Evolutionary conservation across 2,329 filamentous ascomycete genomes (phyloP).

Genomic region (Bipolaris bicolor): DNA sequence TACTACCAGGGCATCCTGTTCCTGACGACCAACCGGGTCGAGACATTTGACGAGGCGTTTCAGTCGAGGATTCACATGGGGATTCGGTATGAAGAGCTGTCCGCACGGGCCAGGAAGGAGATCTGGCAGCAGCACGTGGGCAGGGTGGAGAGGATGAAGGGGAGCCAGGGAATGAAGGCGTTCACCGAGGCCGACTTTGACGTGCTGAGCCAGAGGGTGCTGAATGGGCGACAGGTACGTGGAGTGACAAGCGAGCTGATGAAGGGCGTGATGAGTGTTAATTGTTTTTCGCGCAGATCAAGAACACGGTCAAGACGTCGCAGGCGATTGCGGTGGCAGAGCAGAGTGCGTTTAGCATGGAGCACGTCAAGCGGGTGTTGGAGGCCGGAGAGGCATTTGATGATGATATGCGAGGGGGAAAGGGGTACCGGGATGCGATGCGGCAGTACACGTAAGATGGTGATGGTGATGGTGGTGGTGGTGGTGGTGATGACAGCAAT

Average conservation of each 20-base stretch:
- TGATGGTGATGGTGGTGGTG: conserved; percentile 10
- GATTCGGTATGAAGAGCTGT: not conserved
- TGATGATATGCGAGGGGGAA: conserved; percentile 79
- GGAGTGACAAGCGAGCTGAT: not conserved
- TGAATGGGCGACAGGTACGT: conserved; percentile 70
- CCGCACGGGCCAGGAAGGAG: not conserved
- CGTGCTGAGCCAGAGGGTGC: conserved; percentile 68
- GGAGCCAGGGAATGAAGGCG: conserved; percentile 41
- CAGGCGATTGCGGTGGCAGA: conserved; percentile 83
- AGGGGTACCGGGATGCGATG: conserved; percentile 84
- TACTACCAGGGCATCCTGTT: conserved; percentile 54
- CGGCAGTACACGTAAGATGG: conserved; percentile 68
- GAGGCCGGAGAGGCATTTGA: conserved; percentile 85
- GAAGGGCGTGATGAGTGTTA: no score
- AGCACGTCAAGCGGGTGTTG: conserved; percentile 80
- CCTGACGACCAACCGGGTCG: conserved; percentile 52
- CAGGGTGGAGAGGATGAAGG: conserved; percentile 61
- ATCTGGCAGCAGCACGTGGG: conserved; percentile 73
- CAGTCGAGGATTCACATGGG: conserved; percentile 26
- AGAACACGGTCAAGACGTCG: conserved; percentile 83
- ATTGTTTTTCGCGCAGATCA: conserved; percentile 65
- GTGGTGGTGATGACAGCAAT: not conserved
- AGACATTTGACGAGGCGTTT: conserved; percentile 50
- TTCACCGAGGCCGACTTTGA: conserved; percentile 73
- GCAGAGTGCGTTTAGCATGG: conserved; percentile 72